phyloP scores from a whole-genome alignment of 768 basidiomycete genomes.

The Cubamyces lactineus region DNA sequence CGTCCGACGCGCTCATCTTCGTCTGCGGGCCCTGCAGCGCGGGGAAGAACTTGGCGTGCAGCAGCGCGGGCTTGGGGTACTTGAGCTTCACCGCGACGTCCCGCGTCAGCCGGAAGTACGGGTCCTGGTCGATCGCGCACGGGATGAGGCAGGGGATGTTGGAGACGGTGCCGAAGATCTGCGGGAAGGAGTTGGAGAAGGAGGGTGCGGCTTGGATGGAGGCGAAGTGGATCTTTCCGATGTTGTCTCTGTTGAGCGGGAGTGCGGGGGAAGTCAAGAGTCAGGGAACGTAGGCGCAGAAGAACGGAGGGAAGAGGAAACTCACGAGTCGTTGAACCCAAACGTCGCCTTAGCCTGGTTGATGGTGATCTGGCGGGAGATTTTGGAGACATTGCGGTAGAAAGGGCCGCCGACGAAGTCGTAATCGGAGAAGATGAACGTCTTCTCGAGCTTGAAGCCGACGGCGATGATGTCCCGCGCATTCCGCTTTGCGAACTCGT shows the following conservation, averaged over 20 bases:
- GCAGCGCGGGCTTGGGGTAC: slow-evolving; percentile 90
- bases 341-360: slow-evolving; percentile 95
- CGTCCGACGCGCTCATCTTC: slow-evolving; percentile 98
- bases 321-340: slow-evolving; percentile 95
- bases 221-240: slow-evolving; percentile 96
- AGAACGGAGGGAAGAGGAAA: slow-evolving; percentile 19
- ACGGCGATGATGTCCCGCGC: slow-evolving; percentile 97
- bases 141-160: slow-evolving; percentile 94
- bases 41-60: slow-evolving; percentile 98
- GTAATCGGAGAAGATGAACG: slow-evolving; percentile 96
- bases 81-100: slow-evolving; percentile 94
- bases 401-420: slow-evolving; percentile 90
- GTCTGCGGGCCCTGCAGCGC: slow-evolving; percentile 97
- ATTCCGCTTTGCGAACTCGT: slow-evolving; percentile 80
- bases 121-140: slow-evolving; percentile 97
- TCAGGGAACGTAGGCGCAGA: not conserved
- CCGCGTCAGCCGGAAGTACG: slow-evolving; percentile 96
- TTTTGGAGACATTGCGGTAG: slow-evolving; percentile 91
- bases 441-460: slow-evolving; percentile 88
- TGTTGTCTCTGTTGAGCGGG: slow-evolving; percentile 77
- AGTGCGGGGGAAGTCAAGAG: not conserved
- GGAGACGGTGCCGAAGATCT: slow-evolving; percentile 84
- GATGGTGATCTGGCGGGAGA: slow-evolving; percentile 90
- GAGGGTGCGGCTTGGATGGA: slow-evolving; percentile 95
- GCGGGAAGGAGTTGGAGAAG: slow-evolving; percentile 98